A percentile compares a stretch with the other conserved stretches of the same genome.
Evolutionary conservation across 108 stramenopile species (phyloP).

Genomic region (Cyclotella cryptica): DNA sequence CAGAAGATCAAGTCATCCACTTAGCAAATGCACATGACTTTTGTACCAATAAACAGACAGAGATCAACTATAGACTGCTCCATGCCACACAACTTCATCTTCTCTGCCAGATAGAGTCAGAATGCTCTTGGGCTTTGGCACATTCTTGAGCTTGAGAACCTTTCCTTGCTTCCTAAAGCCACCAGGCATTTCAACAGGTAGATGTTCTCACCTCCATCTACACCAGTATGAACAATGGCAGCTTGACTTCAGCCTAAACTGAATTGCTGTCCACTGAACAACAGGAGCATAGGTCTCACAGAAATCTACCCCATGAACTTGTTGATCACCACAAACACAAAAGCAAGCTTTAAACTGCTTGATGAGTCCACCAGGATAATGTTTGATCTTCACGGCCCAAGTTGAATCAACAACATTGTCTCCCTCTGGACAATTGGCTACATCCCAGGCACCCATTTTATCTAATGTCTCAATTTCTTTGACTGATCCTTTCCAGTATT

Average conservation of each 20-base stretch:
- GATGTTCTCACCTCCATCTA: conserved; percentile 35
- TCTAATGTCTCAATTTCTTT: conserved; percentile 41
- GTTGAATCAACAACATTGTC: too few relatives aligned
- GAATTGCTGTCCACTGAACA: conserved; percentile 57
- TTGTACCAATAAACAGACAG: conserved; percentile 10
- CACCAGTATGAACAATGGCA: conserved; percentile 14
- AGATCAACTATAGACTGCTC: too few relatives aligned
- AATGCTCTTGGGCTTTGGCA: too few relatives aligned
- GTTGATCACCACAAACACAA: conserved; percentile 65
- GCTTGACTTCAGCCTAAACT: conserved; percentile 3
- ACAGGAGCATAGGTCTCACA: conserved; percentile 64
- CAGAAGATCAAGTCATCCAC: too few relatives aligned
- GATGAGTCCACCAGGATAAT: conserved; percentile 41
- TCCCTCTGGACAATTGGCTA: not conserved
- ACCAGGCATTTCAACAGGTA: conserved; percentile 40
- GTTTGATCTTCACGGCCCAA: conserved; percentile 28
- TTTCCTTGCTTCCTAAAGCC: conserved; percentile 36
- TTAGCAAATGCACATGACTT: too few relatives aligned
- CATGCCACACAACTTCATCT: not conserved
- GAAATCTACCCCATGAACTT: conserved; percentile 67
- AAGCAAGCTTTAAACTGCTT: conserved; percentile 66
- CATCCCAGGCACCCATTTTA: conserved; percentile 43
- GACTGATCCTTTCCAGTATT: conserved; percentile 37
- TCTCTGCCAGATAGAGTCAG: conserved; percentile 27
- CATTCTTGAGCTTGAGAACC: too few relatives aligned